Conservation (phyloP, 2,329 filamentous ascomycete genomes). For the Pseudodiploospora longispora region DNA sequence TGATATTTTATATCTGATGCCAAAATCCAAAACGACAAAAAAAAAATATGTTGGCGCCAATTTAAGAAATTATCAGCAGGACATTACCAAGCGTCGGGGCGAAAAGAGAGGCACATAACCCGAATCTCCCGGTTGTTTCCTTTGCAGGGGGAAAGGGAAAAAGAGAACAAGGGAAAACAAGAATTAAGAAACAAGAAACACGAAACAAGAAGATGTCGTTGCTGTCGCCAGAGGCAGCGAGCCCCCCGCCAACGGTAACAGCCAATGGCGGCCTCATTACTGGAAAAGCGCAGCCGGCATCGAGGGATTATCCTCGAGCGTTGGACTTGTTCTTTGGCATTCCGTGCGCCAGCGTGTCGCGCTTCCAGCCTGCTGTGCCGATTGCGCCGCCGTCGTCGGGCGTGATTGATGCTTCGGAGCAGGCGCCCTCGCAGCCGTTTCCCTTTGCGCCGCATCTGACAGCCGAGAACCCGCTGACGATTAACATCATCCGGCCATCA, state of each 20-base stretch:
- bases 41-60: too few species aligned
- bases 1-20: too few species aligned
- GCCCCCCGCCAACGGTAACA: constrained; percentile 7
- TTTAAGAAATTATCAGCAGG: too few species aligned
- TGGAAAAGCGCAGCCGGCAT: constrained; percentile 15
- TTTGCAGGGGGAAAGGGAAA: too few species aligned
- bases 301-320: constrained; percentile 25
- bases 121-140: too few species aligned
- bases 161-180: too few species aligned
- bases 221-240: neutral
- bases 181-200: too few species aligned
- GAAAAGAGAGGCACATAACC: too few species aligned
- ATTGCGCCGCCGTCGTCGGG: constrained; percentile 17
- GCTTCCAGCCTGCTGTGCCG: constrained; percentile 33
- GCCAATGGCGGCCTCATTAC: constrained; percentile 16
- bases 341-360: constrained; percentile 40
- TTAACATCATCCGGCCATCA: constrained; percentile 41
- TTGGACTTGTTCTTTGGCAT: constrained; percentile 43
- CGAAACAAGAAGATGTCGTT: neutral
- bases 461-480: constrained; percentile 45
- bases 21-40: too few species aligned
- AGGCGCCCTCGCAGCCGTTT: constrained; percentile 22
- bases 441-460: constrained; percentile 18
- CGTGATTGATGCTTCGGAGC: constrained; percentile 24
- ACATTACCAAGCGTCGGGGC: too few species aligned